These are phyloP conservation scores for Salvia splendens DNA, from an alignment of 257 asterid genomes.

Conservation along the genomic window DNA sequence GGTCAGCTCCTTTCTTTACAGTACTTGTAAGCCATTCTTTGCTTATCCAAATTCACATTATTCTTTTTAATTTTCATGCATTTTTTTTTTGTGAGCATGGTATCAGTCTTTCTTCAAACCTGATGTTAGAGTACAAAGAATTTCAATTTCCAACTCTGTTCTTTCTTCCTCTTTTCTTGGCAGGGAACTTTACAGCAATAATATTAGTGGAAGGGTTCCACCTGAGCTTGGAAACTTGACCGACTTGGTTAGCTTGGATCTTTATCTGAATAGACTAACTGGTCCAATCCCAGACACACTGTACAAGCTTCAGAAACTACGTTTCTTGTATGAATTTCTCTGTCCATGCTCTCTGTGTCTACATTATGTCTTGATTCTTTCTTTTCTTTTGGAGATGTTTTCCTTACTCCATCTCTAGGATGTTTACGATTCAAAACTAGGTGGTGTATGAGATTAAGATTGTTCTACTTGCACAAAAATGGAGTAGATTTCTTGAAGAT, in stretches of 20 bases:
- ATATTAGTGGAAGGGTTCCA: slow-evolving; percentile 80
- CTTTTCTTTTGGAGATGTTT: slow-evolving; percentile 1
- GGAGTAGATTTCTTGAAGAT: slow-evolving; percentile 18
- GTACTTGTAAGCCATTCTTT: slow-evolving; percentile 72
- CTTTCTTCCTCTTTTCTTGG: slow-evolving; percentile 12
- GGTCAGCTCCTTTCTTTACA: slow-evolving; percentile 75
- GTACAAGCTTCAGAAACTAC: slow-evolving; percentile 70
- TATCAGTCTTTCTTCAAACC: neutral
- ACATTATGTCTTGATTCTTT: neutral
- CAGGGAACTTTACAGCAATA: slow-evolving; percentile 97
- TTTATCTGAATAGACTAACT: slow-evolving; percentile 67
- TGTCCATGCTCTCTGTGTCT: slow-evolving; percentile 13
- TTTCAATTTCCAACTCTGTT: slow-evolving; percentile 4
- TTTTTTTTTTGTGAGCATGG: neutral
- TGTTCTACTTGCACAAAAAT: slow-evolving; percentile 5
- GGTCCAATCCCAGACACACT: slow-evolving; percentile 81
- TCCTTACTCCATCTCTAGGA: slow-evolving; percentile 8
- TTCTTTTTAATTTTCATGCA: neutral
- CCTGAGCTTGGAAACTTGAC: slow-evolving; percentile 88
- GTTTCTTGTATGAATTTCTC: slow-evolving; percentile 74
- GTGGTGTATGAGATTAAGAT: slow-evolving; percentile 5
- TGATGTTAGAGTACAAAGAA: neutral
- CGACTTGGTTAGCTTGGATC: slow-evolving; percentile 97
- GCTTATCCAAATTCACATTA: slow-evolving; percentile 10
- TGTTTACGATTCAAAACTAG: slow-evolving; percentile 19